Conservation (phyloP, 2,329 filamentous ascomycete species). For the Penicillium sp. region DNA sequence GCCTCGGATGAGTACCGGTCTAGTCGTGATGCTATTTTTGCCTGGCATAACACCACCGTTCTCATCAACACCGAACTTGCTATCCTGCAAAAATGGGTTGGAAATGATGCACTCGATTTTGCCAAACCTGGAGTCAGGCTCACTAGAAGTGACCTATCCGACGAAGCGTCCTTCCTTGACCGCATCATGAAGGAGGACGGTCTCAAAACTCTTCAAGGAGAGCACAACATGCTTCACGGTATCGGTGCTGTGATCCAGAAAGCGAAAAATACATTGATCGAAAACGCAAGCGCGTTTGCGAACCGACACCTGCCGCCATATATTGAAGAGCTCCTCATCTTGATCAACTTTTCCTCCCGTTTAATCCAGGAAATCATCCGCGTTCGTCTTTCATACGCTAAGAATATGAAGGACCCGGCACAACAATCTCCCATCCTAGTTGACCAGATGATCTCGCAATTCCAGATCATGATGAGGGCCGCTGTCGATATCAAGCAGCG, state of each 20-base stretch:
- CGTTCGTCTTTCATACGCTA: conserved; percentile 86
- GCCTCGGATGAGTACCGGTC: conserved; percentile 77
- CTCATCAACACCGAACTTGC: conserved; percentile 94
- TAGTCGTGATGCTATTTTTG: conserved; percentile 85
- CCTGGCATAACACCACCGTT: conserved; percentile 96
- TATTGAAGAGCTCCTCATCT: conserved; percentile 90
- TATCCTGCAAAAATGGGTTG: conserved; percentile 94
- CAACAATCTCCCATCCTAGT: conserved; percentile 93
- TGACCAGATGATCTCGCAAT: conserved; percentile 97
- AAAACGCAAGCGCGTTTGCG: conserved; percentile 81
- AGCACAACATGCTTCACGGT: conserved; percentile 79
- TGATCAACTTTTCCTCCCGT: conserved; percentile 96
- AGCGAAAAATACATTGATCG: conserved; percentile 87
- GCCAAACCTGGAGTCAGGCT: conserved; percentile 73
- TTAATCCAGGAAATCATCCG: conserved; percentile 96
- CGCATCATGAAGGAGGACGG: conserved; percentile 95
- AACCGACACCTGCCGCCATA: conserved; percentile 92
- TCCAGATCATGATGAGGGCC: conserved; percentile 88
- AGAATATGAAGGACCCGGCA: conserved; percentile 92
- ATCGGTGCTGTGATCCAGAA: conserved; percentile 89
- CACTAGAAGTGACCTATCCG: conserved; percentile 73
- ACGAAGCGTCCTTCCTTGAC: conserved; percentile 93
- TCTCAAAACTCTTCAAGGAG: conserved; percentile 84
- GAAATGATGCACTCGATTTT: conserved; percentile 94
- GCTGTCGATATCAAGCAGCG: conserved; percentile 92